Conservation (phyloP, 352 stramenopile species). For the Globisporangium irregulare region DNA sequence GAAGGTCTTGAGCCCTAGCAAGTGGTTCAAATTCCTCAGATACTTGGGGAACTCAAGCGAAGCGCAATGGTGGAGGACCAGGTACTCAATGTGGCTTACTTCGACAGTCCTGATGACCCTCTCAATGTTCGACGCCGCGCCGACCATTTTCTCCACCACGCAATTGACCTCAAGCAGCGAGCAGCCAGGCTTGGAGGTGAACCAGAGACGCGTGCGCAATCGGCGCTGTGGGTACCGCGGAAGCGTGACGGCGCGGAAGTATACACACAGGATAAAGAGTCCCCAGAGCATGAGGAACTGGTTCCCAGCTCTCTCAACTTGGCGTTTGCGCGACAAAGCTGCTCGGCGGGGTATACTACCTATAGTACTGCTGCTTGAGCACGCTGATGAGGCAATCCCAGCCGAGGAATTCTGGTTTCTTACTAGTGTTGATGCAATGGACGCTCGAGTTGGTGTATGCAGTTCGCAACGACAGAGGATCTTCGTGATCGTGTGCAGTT, state of each 20-base stretch:
- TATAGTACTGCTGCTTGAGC: neutral
- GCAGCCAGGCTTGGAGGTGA: slow-evolving; percentile 8
- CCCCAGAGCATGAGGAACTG: slow-evolving; percentile 28
- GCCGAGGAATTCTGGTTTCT: too few relatives aligned
- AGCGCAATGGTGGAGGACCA: slow-evolving; percentile 16
- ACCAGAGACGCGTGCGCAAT: slow-evolving; percentile 17
- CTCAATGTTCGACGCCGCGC: neutral
- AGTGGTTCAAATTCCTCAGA: neutral
- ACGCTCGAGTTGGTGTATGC: neutral
- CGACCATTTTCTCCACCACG: neutral
- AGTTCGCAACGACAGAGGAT: slow-evolving; percentile 1
- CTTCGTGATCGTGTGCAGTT: slow-evolving; percentile 29
- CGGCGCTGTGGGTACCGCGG: slow-evolving; percentile 25
- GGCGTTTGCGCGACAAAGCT: neutral
- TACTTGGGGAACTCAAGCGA: slow-evolving; percentile 7
- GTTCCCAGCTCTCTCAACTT: slow-evolving; percentile 16
- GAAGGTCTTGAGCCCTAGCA: slow-evolving; percentile 22
- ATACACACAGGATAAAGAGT: slow-evolving; percentile 19
- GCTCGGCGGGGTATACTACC: neutral
- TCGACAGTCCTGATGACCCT: neutral
- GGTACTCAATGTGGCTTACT: slow-evolving; percentile 11
- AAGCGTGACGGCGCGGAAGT: slow-evolving; percentile 22
- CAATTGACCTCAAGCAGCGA: slow-evolving; percentile 17
- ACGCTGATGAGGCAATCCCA: neutral
- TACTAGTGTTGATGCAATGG: neutral